phyloP scores from a whole-genome alignment of 2,329 filamentous ascomycete species.

The Parascedosporium putredinis region DNA sequence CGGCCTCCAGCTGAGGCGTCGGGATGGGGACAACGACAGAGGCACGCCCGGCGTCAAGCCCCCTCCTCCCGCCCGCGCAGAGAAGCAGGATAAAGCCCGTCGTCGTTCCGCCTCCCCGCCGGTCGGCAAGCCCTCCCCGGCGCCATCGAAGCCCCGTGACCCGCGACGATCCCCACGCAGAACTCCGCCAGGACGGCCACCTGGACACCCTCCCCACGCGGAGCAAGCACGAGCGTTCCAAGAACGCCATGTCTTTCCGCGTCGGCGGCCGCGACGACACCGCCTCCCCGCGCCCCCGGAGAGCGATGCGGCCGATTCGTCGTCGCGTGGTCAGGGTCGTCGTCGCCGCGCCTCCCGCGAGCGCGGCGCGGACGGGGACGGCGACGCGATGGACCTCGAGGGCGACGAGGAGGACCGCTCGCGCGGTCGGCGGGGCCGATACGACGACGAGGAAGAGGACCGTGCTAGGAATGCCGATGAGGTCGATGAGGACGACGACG shows the following conservation, averaged over 20 bases:
- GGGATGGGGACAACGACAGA: slow-evolving; percentile 11
- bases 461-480: slow-evolving; percentile 11
- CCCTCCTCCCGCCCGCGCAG: background rate
- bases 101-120: slow-evolving; percentile 28
- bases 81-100: slow-evolving; percentile 14
- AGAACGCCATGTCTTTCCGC: slow-evolving; percentile 24
- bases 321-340: slow-evolving; percentile 11
- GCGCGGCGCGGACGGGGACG: slow-evolving; percentile 8
- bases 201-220: slow-evolving; percentile 13
- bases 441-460: no score
- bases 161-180: background rate
- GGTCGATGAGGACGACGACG: slow-evolving; percentile 21
- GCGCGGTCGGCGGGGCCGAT: no score
- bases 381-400: slow-evolving; percentile 8
- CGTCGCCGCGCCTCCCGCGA: slow-evolving; percentile 4
- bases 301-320: slow-evolving; percentile 6
- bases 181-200: slow-evolving; percentile 1
- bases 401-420: no score
- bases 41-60: slow-evolving; percentile 8
- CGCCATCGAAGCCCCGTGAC: no score
- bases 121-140: slow-evolving; percentile 15
- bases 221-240: slow-evolving; percentile 12
- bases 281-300: slow-evolving; percentile 2
- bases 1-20: slow-evolving; percentile 7
- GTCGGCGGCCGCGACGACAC: slow-evolving; percentile 15